Conservation (phyloP, 805 yeast species). For the Wickerhamomyces hampshirensis region DNA sequence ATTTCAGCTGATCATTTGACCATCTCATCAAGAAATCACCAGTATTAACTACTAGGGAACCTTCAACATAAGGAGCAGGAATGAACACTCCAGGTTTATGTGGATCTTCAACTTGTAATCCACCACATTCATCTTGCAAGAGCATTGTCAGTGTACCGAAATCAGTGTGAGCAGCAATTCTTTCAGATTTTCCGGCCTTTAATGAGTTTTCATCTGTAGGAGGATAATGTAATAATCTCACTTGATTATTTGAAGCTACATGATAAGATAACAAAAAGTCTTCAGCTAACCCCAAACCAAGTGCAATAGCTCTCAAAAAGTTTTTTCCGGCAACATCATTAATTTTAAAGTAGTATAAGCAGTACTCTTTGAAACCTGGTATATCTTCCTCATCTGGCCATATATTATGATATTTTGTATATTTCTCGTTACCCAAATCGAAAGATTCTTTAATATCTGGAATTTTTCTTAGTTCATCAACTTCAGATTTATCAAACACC, state of each 20-base stretch:
- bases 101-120: conserved; percentile 22
- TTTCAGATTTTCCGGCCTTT: conserved; percentile 19
- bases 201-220: conserved; percentile 16
- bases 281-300: conserved; percentile 21
- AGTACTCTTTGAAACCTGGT: conserved; percentile 22
- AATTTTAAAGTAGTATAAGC: conserved; percentile 16
- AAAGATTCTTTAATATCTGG: conserved; percentile 28
- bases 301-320: conserved; percentile 20
- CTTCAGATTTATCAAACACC: conserved; percentile 20
- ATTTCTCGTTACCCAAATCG: conserved; percentile 21
- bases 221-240: conserved; percentile 23
- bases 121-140: conserved; percentile 24
- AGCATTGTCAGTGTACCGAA: conserved; percentile 25
- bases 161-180: conserved; percentile 26
- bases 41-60: conserved; percentile 21
- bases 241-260: conserved; percentile 20
- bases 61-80: conserved; percentile 17
- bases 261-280: conserved; percentile 20
- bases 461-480: conserved; percentile 14
- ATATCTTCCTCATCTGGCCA: conserved; percentile 25
- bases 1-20: conserved; percentile 23
- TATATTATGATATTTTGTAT: conserved; percentile 16
- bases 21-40: conserved; percentile 24
- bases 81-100: conserved; percentile 15
- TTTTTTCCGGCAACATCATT: conserved; percentile 13